These are phyloP conservation scores for Tolypocladium capitatum DNA, from an alignment of 2,329 filamentous ascomycete genomes.

Conservation along the genomic window DNA sequence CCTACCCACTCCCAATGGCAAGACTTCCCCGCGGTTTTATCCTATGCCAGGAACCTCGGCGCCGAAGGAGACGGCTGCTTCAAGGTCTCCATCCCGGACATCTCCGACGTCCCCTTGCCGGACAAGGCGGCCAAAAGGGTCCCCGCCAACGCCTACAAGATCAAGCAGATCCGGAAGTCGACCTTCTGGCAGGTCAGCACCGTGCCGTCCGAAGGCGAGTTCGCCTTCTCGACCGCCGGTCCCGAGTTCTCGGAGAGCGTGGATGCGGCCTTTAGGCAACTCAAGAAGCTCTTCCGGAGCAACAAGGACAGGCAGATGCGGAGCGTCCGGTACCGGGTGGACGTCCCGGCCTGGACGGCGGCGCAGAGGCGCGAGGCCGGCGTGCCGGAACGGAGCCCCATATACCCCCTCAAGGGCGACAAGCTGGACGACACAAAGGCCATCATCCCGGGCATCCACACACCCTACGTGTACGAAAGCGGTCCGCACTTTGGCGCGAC, in stretches of 20 bases:
- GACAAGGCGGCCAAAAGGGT: constrained; percentile 16
- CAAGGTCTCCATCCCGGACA: constrained; percentile 21
- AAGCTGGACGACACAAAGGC: constrained; percentile 22
- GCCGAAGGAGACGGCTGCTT: constrained; percentile 23
- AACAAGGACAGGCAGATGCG: constrained; percentile 22
- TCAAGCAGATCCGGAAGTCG: constrained; percentile 20
- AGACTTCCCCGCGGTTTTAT: constrained; percentile 22
- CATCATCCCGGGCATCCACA: constrained; percentile 26
- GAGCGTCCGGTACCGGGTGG: constrained; percentile 23
- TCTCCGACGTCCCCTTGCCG: constrained; percentile 18
- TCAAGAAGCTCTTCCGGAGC: constrained; percentile 22
- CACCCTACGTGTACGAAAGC: constrained; percentile 27
- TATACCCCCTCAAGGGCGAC: constrained; percentile 24
- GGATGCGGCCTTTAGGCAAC: constrained; percentile 16
- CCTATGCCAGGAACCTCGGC: constrained; percentile 16
- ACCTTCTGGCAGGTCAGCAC: constrained; percentile 24
- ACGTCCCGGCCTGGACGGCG: constrained; percentile 24
- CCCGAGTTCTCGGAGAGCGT: constrained; percentile 12
- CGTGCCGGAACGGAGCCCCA: constrained; percentile 22
- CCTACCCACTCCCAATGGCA: constrained; percentile 21
- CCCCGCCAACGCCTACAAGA: constrained; percentile 22
- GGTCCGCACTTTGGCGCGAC: constrained; percentile 24
- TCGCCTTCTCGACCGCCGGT: constrained; percentile 13
- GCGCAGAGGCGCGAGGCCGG: constrained; percentile 21
- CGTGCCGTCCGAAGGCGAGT: constrained; percentile 18